Evolutionary conservation across 2,329 filamentous ascomycete genomes (phyloP), one percentile per base, ranked within the genome.

Genomic region (Orbilia ellipsospora): DNA sequence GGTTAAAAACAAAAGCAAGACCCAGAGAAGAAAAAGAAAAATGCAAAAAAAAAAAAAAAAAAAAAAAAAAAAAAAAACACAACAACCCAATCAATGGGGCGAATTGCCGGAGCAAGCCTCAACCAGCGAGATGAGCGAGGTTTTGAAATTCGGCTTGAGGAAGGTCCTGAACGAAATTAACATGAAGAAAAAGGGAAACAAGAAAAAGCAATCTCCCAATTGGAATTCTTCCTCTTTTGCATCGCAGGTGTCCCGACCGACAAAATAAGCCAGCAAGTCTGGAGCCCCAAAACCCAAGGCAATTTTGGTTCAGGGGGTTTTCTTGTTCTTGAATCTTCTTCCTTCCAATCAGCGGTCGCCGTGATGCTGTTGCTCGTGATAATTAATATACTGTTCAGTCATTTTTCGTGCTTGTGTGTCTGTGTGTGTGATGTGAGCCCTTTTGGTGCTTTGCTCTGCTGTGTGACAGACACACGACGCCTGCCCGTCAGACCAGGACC

Each of bases 81-180:
- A 7, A 44, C 16, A n/a, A 45, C 64, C 64, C 52, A 69, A 72
- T 64, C 42, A 63, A 23, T 31, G 48, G 51, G 4, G 16, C 15
- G 59, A 69, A 52, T 69, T 75, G 64, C 64, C 51, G 15, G 45
- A 60, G 64, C 59, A 68, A 31, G 36, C 64, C 60, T 36, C 31
- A 36, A 36, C 55, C 59, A 75, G 59, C 64, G 72, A 75, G 72
- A 75, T 75, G 72, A 75, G 57, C 60, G 59, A 69, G 64, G 72
- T 75, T 75, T 74, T 75, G 72, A 68, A 75, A 75, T 69, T 64
- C 57, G 65, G 59, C 72, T 75, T 75, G 72, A 59, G 70, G 72
- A 75, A 75, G 72, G 72, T 75, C 72, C 72, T 75, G 72, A 75
- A 54, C 51, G 72, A 68, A 75, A 75, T 69, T 75, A 69, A 51